Conservation (phyloP, 2,329 filamentous ascomycete species). For the Trichophyton mentagrophytes region DNA sequence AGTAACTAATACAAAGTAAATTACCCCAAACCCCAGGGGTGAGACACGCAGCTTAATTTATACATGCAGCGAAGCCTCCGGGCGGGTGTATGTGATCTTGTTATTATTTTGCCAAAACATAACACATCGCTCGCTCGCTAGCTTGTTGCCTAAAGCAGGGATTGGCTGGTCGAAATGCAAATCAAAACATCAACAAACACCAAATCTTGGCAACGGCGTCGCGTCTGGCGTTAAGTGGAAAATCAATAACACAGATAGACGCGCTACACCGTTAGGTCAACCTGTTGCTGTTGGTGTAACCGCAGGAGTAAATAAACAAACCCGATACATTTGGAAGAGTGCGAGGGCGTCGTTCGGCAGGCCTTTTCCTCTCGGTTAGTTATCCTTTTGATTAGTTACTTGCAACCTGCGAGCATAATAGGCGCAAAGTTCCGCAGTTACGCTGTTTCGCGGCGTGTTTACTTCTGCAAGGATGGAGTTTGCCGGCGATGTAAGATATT, state of each 20-base stretch:
- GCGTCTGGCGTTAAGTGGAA: neutral
- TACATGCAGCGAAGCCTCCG: neutral
- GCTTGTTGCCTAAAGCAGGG: neutral
- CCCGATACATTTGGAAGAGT: too few relatives aligned
- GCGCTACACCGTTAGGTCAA: neutral
- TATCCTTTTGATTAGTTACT: too few relatives aligned
- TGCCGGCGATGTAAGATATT: too few relatives aligned
- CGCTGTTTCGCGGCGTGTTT: too few relatives aligned
- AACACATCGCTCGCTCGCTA: neutral
- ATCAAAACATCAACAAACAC: constrained; percentile 4
- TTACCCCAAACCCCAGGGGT: neutral
- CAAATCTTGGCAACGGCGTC: neutral
- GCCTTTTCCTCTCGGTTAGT: too few relatives aligned
- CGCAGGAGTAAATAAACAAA: too few relatives aligned
- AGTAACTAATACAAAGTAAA: neutral
- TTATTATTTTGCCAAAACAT: neutral
- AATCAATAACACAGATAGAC: neutral
- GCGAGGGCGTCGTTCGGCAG: too few relatives aligned
- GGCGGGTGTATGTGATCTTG: neutral
- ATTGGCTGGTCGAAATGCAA: neutral
- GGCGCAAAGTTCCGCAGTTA: too few relatives aligned
- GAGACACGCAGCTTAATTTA: neutral
- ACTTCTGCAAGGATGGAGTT: too few relatives aligned
- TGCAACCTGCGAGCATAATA: too few relatives aligned
- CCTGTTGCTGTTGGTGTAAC: too few relatives aligned